These are phyloP conservation scores for Mycena kentingensis DNA, from an alignment of 768 basidiomycete genomes.

Conservation along the genomic window DNA sequence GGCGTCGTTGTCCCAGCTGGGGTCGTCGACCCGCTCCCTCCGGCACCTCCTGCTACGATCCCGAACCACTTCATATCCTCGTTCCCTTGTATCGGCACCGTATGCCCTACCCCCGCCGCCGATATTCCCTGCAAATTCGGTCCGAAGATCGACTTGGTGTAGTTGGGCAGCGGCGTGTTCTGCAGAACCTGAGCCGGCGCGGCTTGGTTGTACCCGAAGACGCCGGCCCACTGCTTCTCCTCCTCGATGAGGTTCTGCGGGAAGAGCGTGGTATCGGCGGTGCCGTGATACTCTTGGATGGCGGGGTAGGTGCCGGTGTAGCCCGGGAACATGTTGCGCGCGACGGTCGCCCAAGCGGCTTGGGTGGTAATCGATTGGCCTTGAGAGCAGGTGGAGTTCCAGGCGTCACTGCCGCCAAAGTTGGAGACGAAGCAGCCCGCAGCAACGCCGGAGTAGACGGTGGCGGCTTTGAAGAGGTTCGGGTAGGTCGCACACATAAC, in stretches of 20 bases:
- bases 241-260: constrained; percentile 52
- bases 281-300: constrained; percentile 59
- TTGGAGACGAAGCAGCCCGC: constrained; percentile 48
- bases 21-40: constrained; percentile 18
- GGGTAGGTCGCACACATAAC: constrained; percentile 57
- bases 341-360: constrained; percentile 49
- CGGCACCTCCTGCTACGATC: constrained; percentile 33
- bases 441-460: constrained; percentile 54
- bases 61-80: constrained; percentile 53
- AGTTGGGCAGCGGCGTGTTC: constrained; percentile 46
- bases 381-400: constrained; percentile 50
- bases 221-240: constrained; percentile 58
- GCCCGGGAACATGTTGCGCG: constrained; percentile 50
- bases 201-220: constrained; percentile 48
- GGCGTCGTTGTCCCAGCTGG: constrained; percentile 22
- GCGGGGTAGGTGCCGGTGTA: constrained; percentile 53
- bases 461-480: constrained; percentile 51
- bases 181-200: constrained; percentile 33
- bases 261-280: constrained; percentile 51
- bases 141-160: constrained; percentile 52
- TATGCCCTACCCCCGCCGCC: constrained; percentile 51
- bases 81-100: constrained; percentile 50
- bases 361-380: constrained; percentile 47
- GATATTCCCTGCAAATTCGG: constrained; percentile 52
- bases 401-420: constrained; percentile 41